These are phyloP conservation scores for Quercus parvula DNA, from an alignment of 306 rosid genomes.

Conservation along the genomic window DNA sequence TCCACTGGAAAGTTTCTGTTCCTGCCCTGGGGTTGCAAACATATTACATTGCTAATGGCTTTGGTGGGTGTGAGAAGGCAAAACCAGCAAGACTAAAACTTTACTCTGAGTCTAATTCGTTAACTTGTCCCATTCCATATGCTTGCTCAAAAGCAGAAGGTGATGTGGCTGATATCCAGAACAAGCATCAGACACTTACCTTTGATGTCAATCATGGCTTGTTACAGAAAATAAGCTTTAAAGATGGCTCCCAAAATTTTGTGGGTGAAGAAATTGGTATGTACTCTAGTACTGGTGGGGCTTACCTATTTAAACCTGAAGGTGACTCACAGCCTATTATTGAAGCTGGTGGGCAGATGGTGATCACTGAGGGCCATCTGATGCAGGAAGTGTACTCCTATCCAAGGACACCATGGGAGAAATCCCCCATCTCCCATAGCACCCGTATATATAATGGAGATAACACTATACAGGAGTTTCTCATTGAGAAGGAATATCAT, in stretches of 20 bases:
- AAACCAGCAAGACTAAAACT: slow-evolving; percentile 62
- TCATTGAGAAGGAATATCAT: slow-evolving; percentile 91
- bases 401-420: slow-evolving; percentile 75
- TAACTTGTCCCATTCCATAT: slow-evolving; percentile 72
- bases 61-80: slow-evolving; percentile 69
- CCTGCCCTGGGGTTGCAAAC: slow-evolving; percentile 90
- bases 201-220: slow-evolving; percentile 68
- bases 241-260: slow-evolving; percentile 40
- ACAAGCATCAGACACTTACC: slow-evolving; percentile 67
- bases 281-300: slow-evolving; percentile 82
- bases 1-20: slow-evolving; percentile 76
- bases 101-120: slow-evolving; percentile 49
- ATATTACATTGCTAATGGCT: slow-evolving; percentile 62
- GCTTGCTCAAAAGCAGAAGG: slow-evolving; percentile 54
- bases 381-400: slow-evolving; percentile 85
- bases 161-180: slow-evolving; percentile 61
- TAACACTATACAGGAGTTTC: slow-evolving; percentile 61
- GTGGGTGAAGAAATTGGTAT: slow-evolving; percentile 85
- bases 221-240: slow-evolving; percentile 58
- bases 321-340: slow-evolving; percentile 72
- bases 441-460: slow-evolving; percentile 78
- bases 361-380: slow-evolving; percentile 74
- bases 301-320: slow-evolving; percentile 79
- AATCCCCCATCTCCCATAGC: slow-evolving; percentile 82
- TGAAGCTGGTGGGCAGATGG: slow-evolving; percentile 64